Conservation (phyloP, 140 eudicot species). For the Oenanthe javanica region DNA sequence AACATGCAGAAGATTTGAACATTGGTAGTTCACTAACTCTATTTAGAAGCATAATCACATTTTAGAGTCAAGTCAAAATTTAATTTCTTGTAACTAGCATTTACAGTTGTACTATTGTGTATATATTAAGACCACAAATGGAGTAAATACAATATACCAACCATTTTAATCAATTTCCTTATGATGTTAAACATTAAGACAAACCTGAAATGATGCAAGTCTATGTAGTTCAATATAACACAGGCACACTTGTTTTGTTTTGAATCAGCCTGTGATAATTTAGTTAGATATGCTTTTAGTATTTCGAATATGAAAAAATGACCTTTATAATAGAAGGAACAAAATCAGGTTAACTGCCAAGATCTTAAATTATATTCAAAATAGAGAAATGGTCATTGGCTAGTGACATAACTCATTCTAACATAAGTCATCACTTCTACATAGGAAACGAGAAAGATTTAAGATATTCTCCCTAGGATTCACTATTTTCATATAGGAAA, state of each 20-base stretch:
- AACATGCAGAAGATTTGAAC: neutral
- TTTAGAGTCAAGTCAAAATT: neutral
- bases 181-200: conserved; percentile 6
- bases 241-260: conserved; percentile 65
- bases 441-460: too few relatives aligned
- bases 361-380: neutral
- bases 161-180: neutral
- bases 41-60: neutral
- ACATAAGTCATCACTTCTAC: neutral
- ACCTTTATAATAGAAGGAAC: neutral
- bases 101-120: neutral
- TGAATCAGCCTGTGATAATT: conserved; percentile 24
- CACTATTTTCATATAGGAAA: neutral
- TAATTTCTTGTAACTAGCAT: neutral
- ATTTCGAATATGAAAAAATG: conserved; percentile 1
- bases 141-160: neutral
- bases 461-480: neutral
- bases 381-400: neutral
- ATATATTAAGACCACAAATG: neutral
- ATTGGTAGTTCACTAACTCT: neutral
- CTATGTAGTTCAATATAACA: conserved; percentile 47
- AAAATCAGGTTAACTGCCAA: neutral
- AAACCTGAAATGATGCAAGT: conserved; percentile 24
- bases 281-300: neutral
- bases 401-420: neutral